Base-by-base conservation (phyloP, 495 filamentous ascomycete species). In the Xylaria telfairii region DNA sequence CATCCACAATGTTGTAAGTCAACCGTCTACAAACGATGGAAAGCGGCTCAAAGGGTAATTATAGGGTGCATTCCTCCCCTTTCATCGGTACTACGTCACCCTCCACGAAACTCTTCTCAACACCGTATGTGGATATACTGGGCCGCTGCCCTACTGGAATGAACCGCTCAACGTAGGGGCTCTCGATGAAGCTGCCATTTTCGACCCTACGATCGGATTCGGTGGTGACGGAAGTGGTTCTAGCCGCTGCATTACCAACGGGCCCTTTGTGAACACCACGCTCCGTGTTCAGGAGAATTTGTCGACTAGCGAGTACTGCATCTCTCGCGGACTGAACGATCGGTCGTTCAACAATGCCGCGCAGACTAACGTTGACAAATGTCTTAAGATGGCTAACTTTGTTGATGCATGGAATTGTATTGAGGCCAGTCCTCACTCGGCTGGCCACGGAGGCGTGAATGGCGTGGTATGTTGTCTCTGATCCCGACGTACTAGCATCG, bases 101-200 rank as follows among this genome's bases (percentile, higher is more conserved):
- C 69, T 77, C 10, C 78, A 83, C 59, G 80, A 83, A 63, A 37
- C 19, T 30, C 64, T 78, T 0, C 67, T 83, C 5, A 54, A 74
- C n/a, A 74, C 63, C 1, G 75, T 80, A 65, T 84, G 82, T 68
- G 76, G 74, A 17, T 84, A 82, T 67, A 75, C 44, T 1, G 82
- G 82, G 3, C 68, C 72, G 0, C 81, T 82, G 24, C 81, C 81
- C 67, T 83, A 82, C 66, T 83, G 81, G 81, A 76, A 83, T 56
- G 81, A 83, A 51, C 13, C 70, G 3, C 57, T 21, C 21, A 79
- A 83, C 64, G 79, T 79, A 9, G 81, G 78, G 15, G 73, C 73
- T 4, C 80, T 81, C 63, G 59, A 59, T 1, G 12, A 32, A 12
- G 77, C 79, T 1, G 41, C 53, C 3, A 62, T 83, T 15, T 77